Base-by-base conservation (phyloP, 1,284 basidiomycete species). In the Kwoniella shivajii region DNA sequence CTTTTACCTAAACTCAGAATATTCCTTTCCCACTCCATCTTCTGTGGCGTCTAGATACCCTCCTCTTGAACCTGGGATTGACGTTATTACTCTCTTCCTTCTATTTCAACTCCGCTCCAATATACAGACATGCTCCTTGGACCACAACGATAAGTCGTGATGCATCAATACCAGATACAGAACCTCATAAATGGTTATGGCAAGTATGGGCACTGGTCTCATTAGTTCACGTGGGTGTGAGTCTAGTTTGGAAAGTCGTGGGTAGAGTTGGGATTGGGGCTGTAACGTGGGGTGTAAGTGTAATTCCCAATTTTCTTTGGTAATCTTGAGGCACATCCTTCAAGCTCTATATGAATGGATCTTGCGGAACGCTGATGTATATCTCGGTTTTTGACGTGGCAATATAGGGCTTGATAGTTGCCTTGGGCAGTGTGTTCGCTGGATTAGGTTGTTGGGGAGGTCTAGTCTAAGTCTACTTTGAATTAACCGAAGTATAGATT, bases 221-320 rank as follows among this genome's bases (percentile, higher is more conserved):
- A 3, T 11, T 67, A 6, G 42, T 73, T 24, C 77, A 78, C 57
- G 54, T 74, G 1, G 51, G 44, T 2, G 59, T 77, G 31, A 72
- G 67, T 39, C 56, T 76, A 4, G 67, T 72, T 4, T 78, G 75
- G 75, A 73, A 73, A 57, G 58, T 74, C 3, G 72, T 77, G 1
- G 72, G 75, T 9, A 61, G 71, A 16, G 64, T 74, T 22, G 77
- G 77, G 7, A 64, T 78, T 1, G 75, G 71, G 0, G 74, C 77
- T 2, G 75, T 78, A 2, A 78, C 75, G 11, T 78, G 77, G 77
- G 77, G 75, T 36, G 76, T 78, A 57, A 72, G 76, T 76, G 3
- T 37, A 7, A 13, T 14, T 36, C n/a, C 11, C 4, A 31, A 6
- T 3, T 29, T 31, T 9, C 10, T 33, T 27, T 36, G 14, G n/a